Evolutionary conservation across 495 filamentous ascomycete species (phyloP), one percentile per base, ranked within the genome.

Genomic region (Rusavskia elegans): DNA sequence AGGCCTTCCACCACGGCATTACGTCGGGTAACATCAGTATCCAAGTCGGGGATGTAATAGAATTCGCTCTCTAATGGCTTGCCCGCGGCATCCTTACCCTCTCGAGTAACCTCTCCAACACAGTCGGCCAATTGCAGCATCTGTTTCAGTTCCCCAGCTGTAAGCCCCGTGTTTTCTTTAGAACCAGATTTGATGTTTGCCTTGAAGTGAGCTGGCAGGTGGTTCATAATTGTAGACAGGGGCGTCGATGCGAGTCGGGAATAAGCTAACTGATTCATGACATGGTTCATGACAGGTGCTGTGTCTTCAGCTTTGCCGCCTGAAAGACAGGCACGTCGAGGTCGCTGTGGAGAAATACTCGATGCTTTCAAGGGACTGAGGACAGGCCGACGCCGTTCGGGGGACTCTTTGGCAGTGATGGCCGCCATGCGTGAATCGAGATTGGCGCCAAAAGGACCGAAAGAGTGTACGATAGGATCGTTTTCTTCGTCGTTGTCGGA

Each of bases 31-130:
- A 77, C 73, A 57, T 98, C 86, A 2, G 70, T 71, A 63, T 98
- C 92, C 62, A 79, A 74, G 63, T 98, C 92, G 2, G 90, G 84
- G n/a, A 96, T 76, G 63, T 98, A 98, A 63, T 96, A 97, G 61
- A 89, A 98, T 67, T 98, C 89, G 68, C 81, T 89, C 72, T 98
- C 90, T 10, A 98, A 77, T 7, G 81, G 73, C 71, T 95, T 89
- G 55, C 92, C 92, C 0, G 92, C 92, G 16, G 92, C 92, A 68
- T 98, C 92, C 64, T 96, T 98, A 61, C 92, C 92, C 62, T 88
- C 83, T 36, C 92, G 81, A 45, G 78, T 74, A 57, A 98, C 93
- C 60, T 90, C 80, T 30, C 92, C 92, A 48, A 96, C 78, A 59
- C 85, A 93, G 21, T 77, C 67, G 23, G 83, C 84, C 16, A 67